Conservation (phyloP, 768 basidiomycete species). For the Rubroboletus satanas region DNA sequence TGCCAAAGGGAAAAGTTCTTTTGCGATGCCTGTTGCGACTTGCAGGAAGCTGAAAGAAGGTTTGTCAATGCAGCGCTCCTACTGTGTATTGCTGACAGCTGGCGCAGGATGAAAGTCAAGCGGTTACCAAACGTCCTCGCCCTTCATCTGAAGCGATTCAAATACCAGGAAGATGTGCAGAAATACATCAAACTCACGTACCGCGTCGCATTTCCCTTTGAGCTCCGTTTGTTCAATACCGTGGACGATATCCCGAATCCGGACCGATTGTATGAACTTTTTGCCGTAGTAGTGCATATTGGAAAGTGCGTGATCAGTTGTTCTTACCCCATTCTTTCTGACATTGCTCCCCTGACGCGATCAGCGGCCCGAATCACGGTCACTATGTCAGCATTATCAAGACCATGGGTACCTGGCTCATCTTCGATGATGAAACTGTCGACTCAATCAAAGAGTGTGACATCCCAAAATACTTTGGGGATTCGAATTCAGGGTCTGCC, state of each 20-base stretch:
- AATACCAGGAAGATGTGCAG: constrained; percentile 89
- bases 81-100: constrained; percentile 7
- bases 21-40: constrained; percentile 93
- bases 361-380: constrained; percentile 94
- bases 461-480: constrained; percentile 93
- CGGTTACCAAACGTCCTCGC: constrained; percentile 92
- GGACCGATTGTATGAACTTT: constrained; percentile 90
- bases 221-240: constrained; percentile 95
- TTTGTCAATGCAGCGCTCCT: neutral
- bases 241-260: constrained; percentile 90
- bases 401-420: constrained; percentile 77
- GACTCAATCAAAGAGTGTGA: constrained; percentile 84
- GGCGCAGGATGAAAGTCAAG: constrained; percentile 94
- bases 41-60: constrained; percentile 99
- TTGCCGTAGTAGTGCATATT: constrained; percentile 98
- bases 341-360: constrained; percentile 11
- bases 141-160: constrained; percentile 96
- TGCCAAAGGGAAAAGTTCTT: constrained; percentile 98
- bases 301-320: constrained; percentile 73
- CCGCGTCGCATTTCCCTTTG: constrained; percentile 93
- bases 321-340: constrained; percentile 4
- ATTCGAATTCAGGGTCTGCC: constrained; percentile 80
- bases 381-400: constrained; percentile 97
- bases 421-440: constrained; percentile 96
- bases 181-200: constrained; percentile 95